Conservation (phyloP, 2,329 filamentous ascomycete genomes). For the Cladorrhinum sp. region DNA sequence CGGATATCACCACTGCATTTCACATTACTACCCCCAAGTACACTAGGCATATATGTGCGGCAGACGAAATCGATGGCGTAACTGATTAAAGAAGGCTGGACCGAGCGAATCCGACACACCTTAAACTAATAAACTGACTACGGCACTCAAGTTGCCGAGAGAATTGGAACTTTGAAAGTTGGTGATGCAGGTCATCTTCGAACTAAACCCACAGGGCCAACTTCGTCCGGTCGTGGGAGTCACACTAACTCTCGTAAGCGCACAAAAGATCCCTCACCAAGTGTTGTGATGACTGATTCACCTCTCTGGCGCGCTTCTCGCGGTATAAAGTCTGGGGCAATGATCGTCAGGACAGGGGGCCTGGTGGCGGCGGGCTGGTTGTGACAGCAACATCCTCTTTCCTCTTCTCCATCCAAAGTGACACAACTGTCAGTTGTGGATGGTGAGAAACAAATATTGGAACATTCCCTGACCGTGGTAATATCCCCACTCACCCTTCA, state of each 20-base stretch:
- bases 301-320: not conserved
- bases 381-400: not conserved
- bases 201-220: not conserved
- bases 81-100: not conserved
- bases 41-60: not conserved
- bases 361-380: not conserved
- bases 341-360: not conserved
- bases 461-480: not conserved
- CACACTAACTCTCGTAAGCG: not conserved
- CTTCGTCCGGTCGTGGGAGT: not conserved
- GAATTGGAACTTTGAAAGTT: not conserved
- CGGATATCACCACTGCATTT: not conserved
- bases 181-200: not conserved
- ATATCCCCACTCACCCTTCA: not conserved
- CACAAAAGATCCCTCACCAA: not conserved
- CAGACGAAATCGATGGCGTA: not conserved
- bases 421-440: not conserved
- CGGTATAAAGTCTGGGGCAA: not conserved
- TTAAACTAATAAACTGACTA: not conserved
- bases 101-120: not conserved
- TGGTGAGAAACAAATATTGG: not conserved
- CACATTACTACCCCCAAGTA: not conserved
- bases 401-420: not conserved
- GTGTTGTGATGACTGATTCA: not conserved
- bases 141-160: not conserved